Base-by-base conservation (phyloP, 1,139 yeast species). In the Pichia sp. region DNA sequence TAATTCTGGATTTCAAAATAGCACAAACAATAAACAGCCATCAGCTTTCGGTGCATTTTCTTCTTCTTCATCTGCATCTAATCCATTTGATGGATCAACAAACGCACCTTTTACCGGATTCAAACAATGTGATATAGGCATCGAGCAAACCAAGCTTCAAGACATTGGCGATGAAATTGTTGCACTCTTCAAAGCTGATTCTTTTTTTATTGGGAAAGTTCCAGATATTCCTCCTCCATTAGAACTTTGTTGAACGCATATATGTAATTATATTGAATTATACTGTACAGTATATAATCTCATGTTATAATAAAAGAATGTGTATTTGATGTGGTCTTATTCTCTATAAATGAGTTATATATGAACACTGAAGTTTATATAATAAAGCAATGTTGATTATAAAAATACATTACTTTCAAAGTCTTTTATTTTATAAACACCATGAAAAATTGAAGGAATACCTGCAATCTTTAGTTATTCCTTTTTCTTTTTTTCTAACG, bases 211-310 rank as follows among this genome's bases (percentile, higher is more conserved):
- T 25, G 96, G 96, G 0, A 65, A 67, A 25, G 78, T 89, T 1
- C 97, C 97, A 0, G 96, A 86, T 53, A 59, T 78, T 1, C 80
- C 89, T 1, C 97, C 97, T 1, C 95, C 96, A 1, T 43, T 76
- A 15, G 70, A 65, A 43, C 62, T 67, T 43, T 69, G 80, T 49
- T 74, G 56, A 58, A 35, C 24, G 3, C 4, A 35, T 12, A 16
- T 38, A 35, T 16, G 22, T 27, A 15, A 25, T 25, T 8, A 25
- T 25, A 12, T 25, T 12, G 11, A 3, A 8, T 3, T 25, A 25
- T 4, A 5, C 12, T 25, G 12, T 9, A 25, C 27, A 25, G 12
- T 25, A 4, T 25, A 25, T 25, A 3, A 25, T 8, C 27, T 25
- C n/a, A n/a, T n/a, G n/a, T n/a, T n/a, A n/a, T n/a, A n/a, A n/a